Evolutionary conservation across 2,329 filamentous ascomycete genomes (phyloP).

Genomic region (Bipolaris sorokiniana): DNA sequence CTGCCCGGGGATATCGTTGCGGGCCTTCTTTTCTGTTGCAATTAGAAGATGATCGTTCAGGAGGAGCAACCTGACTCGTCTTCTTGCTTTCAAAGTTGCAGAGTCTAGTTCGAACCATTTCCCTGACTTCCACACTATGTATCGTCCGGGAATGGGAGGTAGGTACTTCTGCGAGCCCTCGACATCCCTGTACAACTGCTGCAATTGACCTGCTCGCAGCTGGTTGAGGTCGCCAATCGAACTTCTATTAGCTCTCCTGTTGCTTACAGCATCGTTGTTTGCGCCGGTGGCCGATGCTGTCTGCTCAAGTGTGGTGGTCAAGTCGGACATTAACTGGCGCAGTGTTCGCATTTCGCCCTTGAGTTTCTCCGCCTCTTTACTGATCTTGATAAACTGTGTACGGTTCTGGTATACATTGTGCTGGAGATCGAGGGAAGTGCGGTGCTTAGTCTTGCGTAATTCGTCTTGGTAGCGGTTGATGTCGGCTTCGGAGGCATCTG

Average conservation of each 20-base stretch:
- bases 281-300: constrained; percentile 51
- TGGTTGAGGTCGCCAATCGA: constrained; percentile 79
- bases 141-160: constrained; percentile 86
- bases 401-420: constrained; percentile 97
- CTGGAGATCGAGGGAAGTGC: constrained; percentile 83
- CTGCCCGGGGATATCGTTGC: constrained; percentile 68
- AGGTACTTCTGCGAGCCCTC: constrained; percentile 97
- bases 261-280: constrained; percentile 48
- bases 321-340: constrained; percentile 87
- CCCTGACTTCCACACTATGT: constrained; percentile 90
- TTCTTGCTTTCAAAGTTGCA: constrained; percentile 91
- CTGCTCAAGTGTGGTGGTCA: constrained; percentile 64
- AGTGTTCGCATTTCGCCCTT: constrained; percentile 95
- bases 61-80: constrained; percentile 88
- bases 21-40: constrained; percentile 92
- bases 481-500: constrained; percentile 85
- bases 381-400: constrained; percentile 98
- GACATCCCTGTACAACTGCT: constrained; percentile 94
- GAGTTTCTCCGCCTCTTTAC: constrained; percentile 97
- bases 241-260: constrained; percentile 74
- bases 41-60: constrained; percentile 94
- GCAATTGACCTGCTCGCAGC: constrained; percentile 70
- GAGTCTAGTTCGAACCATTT: constrained; percentile 97
- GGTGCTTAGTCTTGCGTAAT: constrained; percentile 75
- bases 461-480: constrained; percentile 81